Conservation (phyloP, 495 filamentous ascomycete genomes). For the Penicillium lagena region DNA sequence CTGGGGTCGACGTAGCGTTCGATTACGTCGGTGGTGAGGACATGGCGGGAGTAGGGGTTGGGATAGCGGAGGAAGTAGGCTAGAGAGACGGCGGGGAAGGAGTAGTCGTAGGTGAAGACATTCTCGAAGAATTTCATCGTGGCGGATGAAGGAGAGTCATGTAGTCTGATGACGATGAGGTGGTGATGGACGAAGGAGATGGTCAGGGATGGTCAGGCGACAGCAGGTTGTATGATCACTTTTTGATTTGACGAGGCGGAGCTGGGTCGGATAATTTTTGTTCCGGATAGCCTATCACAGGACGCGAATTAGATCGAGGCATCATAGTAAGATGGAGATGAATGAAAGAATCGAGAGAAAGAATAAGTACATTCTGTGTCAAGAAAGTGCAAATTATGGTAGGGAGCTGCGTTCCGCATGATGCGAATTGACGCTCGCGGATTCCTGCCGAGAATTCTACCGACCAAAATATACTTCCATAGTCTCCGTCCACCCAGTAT, state of each 20-base stretch:
- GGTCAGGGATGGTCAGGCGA: background rate
- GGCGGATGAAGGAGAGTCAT: slow-evolving; percentile 10
- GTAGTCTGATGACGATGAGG: background rate
- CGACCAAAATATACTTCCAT: no score
- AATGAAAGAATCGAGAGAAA: no score
- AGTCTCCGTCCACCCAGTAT: no score
- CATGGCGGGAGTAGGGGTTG: slow-evolving; percentile 92
- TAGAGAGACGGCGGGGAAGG: slow-evolving; percentile 85
- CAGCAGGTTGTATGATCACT: background rate
- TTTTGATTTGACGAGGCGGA: background rate
- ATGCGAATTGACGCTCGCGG: no score
- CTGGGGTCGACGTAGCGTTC: slow-evolving; percentile 71
- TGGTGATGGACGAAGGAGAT: slow-evolving; percentile 2
- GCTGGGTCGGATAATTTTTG: background rate
- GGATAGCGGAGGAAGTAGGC: slow-evolving; percentile 99
- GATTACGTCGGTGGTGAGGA: slow-evolving; percentile 94
- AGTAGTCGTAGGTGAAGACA: slow-evolving; percentile 83
- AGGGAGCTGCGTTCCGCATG: no score
- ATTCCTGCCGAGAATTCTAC: no score
- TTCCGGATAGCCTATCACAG: background rate
- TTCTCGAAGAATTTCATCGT: slow-evolving; percentile 89
- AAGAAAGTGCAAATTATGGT: no score
- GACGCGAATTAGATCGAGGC: background rate
- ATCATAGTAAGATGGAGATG: no score
- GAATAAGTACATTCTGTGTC: no score